phyloP scores from a whole-genome alignment of 768 basidiomycete species.

The Cystofilobasidium capitatum region DNA sequence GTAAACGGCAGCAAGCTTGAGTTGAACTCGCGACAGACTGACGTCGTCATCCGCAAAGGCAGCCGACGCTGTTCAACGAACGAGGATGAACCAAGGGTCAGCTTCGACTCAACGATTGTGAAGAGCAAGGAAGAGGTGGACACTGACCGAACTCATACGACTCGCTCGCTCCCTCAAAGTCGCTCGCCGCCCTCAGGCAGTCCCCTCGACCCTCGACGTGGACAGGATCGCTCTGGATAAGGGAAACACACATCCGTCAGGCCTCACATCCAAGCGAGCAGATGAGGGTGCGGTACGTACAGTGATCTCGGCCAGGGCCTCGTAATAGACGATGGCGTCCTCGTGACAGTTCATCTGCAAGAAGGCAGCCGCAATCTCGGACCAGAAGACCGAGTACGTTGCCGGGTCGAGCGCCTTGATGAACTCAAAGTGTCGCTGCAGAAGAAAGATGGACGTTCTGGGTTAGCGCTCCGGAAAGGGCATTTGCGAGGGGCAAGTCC shows the following conservation, averaged over 20 bases:
- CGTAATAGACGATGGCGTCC: slow-evolving; percentile 71
- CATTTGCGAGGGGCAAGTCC: not conserved
- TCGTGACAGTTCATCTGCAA: slow-evolving; percentile 47
- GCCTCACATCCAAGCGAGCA: not conserved
- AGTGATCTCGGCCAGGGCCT: slow-evolving; percentile 54
- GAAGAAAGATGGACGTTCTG: not conserved
- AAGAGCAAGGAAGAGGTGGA: slow-evolving; percentile 5
- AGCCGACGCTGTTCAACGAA: slow-evolving; percentile 54
- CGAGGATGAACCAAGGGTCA: not conserved
- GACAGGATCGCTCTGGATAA: slow-evolving; percentile 13
- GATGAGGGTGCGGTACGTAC: not conserved
- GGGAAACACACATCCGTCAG: not conserved
- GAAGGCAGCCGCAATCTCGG: slow-evolving; percentile 23
- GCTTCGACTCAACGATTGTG: not conserved
- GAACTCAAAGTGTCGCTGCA: slow-evolving; percentile 64
- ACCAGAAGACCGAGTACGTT: slow-evolving; percentile 24
- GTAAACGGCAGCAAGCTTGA: slow-evolving; percentile 81
- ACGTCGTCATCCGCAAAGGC: slow-evolving; percentile 15
- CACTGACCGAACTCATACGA: slow-evolving; percentile 73
- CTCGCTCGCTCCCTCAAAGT: slow-evolving; percentile 65
- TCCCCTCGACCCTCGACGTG: slow-evolving; percentile 27
- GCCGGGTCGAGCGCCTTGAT: slow-evolving; percentile 55
- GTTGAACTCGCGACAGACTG: slow-evolving; percentile 56
- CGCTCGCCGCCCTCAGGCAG: slow-evolving; percentile 44
- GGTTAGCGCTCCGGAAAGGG: not conserved